A percentile compares a stretch with the other conserved stretches of the same genome.
phyloP scores from a whole-genome alignment of 441 rosid species.

The Viola pubescens region DNA sequence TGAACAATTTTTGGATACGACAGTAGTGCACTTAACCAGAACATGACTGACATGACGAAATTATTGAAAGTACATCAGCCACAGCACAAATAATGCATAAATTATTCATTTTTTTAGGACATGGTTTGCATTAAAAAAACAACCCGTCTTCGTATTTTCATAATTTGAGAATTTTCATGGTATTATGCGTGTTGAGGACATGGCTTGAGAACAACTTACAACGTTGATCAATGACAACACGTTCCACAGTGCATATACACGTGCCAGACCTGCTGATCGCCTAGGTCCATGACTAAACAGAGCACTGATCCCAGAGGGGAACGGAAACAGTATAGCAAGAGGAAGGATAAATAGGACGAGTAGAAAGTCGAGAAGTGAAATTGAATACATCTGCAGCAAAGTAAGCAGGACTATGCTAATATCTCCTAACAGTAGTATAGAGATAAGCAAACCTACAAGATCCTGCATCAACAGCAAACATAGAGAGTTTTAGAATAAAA shows the following conservation, averaged over 20 bases:
- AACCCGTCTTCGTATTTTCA: no score
- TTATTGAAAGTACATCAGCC: neutral
- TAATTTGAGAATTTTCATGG: neutral
- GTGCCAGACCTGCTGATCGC: slow-evolving; percentile 74
- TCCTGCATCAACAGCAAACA: slow-evolving; percentile 40
- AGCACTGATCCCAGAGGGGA: slow-evolving; percentile 88
- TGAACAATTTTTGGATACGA: no score
- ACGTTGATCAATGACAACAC: slow-evolving; percentile 68
- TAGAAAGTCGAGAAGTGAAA: slow-evolving; percentile 56
- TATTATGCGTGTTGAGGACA: neutral
- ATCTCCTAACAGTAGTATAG: slow-evolving; percentile 70
- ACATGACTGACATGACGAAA: neutral
- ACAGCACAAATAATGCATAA: no score
- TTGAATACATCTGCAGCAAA: slow-evolving; percentile 80
- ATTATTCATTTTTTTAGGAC: no score
- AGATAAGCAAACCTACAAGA: slow-evolving; percentile 77
- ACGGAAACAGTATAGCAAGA: slow-evolving; percentile 67
- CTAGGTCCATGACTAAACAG: slow-evolving; percentile 86
- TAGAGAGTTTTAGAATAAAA: slow-evolving; percentile 6
- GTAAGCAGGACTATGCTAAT: slow-evolving; percentile 76
- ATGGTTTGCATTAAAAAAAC: no score
- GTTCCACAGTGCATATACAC: slow-evolving; percentile 80
- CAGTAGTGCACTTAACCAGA: no score
- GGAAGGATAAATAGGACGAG: slow-evolving; percentile 64
- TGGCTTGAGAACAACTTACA: slow-evolving; percentile 39